A percentile compares a stretch with the other conserved stretches of the same genome.
Conservation (phyloP, 2,329 filamentous ascomycete genomes). For the Cytospora schulzeri region DNA sequence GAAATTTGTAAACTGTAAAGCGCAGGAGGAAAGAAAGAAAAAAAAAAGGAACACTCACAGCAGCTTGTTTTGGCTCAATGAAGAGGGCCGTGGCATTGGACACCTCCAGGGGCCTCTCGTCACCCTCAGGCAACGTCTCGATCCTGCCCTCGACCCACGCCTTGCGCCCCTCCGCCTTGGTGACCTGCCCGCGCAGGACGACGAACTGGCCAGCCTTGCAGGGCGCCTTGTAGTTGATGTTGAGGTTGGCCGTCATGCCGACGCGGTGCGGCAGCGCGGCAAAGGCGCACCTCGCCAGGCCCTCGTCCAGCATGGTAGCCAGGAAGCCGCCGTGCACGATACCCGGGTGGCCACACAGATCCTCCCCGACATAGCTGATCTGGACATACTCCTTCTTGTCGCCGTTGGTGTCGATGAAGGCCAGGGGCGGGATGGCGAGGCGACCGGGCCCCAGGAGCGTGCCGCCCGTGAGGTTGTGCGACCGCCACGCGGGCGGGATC, state of each 20-base stretch:
- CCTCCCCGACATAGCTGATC: slow-evolving; percentile 75
- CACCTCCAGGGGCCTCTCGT: slow-evolving; percentile 66
- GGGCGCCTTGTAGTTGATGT: slow-evolving; percentile 79
- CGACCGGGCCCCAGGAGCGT: slow-evolving; percentile 74
- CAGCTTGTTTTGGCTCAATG: slow-evolving; percentile 82
- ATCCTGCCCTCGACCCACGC: slow-evolving; percentile 90
- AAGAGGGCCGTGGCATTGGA: slow-evolving; percentile 87
- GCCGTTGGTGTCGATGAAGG: slow-evolving; percentile 72
- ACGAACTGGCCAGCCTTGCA: slow-evolving; percentile 74
- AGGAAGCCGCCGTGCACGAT: slow-evolving; percentile 89
- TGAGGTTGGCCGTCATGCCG: slow-evolving; percentile 84
- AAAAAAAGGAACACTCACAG: slow-evolving; percentile 53
- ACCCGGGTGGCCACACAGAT: slow-evolving; percentile 85
- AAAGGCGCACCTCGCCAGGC: slow-evolving; percentile 85
- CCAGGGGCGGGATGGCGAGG: slow-evolving; percentile 79
- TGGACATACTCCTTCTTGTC: slow-evolving; percentile 62
- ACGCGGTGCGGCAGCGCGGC: slow-evolving; percentile 83
- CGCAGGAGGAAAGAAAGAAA: neutral
- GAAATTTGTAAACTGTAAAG: neutral
- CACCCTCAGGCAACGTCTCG: slow-evolving; percentile 71
- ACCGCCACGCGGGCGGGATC: slow-evolving; percentile 70
- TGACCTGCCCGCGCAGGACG: slow-evolving; percentile 77
- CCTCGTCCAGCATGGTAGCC: slow-evolving; percentile 92
- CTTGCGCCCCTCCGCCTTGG: slow-evolving; percentile 87
- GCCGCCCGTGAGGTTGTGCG: slow-evolving; percentile 79